phyloP scores from a whole-genome alignment of 306 rosid species.

The Castanopsis chinensis region DNA sequence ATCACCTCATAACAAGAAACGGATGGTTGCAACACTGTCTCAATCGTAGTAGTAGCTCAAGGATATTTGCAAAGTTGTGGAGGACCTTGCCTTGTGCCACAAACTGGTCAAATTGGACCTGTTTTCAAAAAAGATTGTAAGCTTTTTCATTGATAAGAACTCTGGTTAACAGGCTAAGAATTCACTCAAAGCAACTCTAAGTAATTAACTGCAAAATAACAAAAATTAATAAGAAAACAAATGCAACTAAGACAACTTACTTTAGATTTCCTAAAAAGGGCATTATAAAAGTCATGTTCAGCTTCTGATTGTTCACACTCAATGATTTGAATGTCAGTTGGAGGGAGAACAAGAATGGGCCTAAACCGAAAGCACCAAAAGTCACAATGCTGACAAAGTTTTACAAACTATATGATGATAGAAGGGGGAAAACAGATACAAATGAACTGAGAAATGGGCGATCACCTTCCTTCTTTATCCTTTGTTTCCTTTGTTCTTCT shows the following conservation, averaged over 20 bases:
- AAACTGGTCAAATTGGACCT: conserved; percentile 83
- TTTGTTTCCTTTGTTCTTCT: conserved; percentile 81
- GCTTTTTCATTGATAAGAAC: background rate
- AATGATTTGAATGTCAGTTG: conserved; percentile 60
- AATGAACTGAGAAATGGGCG: background rate
- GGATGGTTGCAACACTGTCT: conserved; percentile 96
- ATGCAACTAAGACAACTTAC: conserved; percentile 29
- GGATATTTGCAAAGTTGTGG: conserved; percentile 72
- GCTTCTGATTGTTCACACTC: conserved; percentile 80
- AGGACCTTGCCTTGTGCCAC: conserved; percentile 83
- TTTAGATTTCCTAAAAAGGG: conserved; percentile 74
- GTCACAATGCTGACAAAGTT: conserved; percentile 5
- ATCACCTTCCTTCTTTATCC: conserved; percentile 75
- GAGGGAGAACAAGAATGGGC: conserved; percentile 80
- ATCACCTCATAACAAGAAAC: conserved; percentile 71
- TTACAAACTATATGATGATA: too few relatives aligned
- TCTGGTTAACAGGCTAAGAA: background rate
- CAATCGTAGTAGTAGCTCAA: conserved; percentile 76
- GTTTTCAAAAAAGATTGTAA: conserved; percentile 26
- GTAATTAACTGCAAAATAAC: background rate
- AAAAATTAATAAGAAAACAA: background rate
- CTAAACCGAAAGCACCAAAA: conserved; percentile 35
- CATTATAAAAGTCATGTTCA: conserved; percentile 72
- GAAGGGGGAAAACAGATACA: background rate
- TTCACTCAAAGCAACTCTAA: background rate